phyloP scores from a whole-genome alignment of 257 asterid genomes.

The Ligustrum vulgare region DNA sequence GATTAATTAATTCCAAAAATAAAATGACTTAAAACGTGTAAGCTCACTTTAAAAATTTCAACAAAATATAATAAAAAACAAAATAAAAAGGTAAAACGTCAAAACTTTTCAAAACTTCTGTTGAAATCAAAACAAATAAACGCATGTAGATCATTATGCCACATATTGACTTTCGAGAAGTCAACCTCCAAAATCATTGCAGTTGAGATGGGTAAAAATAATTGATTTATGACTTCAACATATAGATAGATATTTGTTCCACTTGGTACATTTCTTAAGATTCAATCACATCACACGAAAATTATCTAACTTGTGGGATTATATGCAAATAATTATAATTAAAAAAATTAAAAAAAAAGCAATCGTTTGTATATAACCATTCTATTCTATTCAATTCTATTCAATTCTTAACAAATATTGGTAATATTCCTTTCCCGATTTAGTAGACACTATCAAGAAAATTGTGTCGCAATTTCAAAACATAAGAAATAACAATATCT shows the following conservation, averaged over 20 bases:
- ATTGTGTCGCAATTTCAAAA: no score
- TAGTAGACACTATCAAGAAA: no score
- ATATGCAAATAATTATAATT: neutral
- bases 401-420: no score
- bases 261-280: neutral
- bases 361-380: no score
- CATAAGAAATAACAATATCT: no score
- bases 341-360: no score
- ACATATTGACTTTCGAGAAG: slow-evolving; percentile 24
- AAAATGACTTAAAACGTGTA: no score
- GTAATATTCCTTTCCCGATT: no score
- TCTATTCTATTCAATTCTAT: no score
- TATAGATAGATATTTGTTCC: slow-evolving; percentile 3
- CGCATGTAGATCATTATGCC: slow-evolving; percentile 20
- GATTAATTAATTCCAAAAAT: no score
- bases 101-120: neutral
- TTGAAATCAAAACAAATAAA: neutral
- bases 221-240: slow-evolving; percentile 27
- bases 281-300: slow-evolving; percentile 12
- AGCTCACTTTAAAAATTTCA: no score
- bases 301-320: no score
- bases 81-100: neutral
- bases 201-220: slow-evolving; percentile 35
- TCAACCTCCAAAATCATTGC: slow-evolving; percentile 38
- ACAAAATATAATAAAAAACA: neutral